Evolutionary conservation across 257 asterid genomes (phyloP), one percentile per base, ranked within the genome.

Genomic region (Scutellaria minor): DNA sequence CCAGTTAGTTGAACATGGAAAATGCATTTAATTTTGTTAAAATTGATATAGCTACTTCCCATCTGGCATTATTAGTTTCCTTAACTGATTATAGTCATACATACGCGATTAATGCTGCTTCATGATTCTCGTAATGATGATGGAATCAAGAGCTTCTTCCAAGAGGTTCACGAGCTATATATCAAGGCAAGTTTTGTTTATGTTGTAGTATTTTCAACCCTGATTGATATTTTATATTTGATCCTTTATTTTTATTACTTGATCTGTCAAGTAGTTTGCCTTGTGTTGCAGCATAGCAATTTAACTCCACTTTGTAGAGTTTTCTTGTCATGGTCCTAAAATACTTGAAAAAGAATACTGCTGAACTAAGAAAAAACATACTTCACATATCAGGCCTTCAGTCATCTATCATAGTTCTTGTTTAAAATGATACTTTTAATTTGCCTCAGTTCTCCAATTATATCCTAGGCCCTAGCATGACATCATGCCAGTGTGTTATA

Each of bases 131-230:
- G 95, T 64, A 94, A 94, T 77, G 99, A 94, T 55, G 98, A 91
- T 82, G 99, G 99, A 65, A 91, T 94, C 82, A 94, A 94, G 84
- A 94, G 96, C 85, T 91, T 94, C 88, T 94, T 94, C 79, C 98
- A 90, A 75, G 97, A 93, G 80, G 98, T 93, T 75, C 98, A 93
- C 71, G 97, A 93, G 81, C 90, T 93, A 18, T 93, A 93, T 78
- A 85, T 93, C 74, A 90, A 93, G 97, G 97, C 83, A 74, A 78
- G 78, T 44, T 57, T 20, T 65, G 35, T 31, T 59, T 45, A 40
- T 22, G 31, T 68, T 64, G 14, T 55, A 45, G 45, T 59, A 39
- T 14, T 42, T 58, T 6, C 50, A 13, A 42, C 7, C 53, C 39
- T 24, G 1, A n/a, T 46, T 27, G 57, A 44, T 70, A 54, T 51